Conservation (phyloP, 78 protist species). For the Emiliania huxleyi region DNA sequence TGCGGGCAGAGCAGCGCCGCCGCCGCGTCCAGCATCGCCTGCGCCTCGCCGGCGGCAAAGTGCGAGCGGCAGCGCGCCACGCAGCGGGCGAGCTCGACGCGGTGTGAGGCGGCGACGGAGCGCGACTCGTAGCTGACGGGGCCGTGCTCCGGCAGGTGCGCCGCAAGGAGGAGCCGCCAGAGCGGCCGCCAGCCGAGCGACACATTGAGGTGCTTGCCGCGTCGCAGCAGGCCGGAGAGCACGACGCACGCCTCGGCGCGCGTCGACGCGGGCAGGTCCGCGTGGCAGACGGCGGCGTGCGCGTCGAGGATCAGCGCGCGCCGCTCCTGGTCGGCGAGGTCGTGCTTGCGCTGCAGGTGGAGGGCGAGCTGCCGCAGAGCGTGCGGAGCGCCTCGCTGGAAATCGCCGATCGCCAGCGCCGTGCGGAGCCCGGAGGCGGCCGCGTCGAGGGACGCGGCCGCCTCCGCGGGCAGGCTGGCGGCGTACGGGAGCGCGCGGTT, state of each 20-base stretch:
- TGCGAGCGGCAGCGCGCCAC: background rate
- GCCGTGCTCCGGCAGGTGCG: background rate
- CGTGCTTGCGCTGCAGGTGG: background rate
- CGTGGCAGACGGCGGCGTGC: background rate
- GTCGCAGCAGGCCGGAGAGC: background rate
- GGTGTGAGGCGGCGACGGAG: background rate
- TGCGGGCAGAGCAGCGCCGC: constrained; percentile 7
- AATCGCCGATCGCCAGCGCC: background rate
- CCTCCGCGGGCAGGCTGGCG: background rate
- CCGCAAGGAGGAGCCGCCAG: background rate
- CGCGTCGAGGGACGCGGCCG: background rate
- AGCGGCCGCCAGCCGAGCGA: background rate
- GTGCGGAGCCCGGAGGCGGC: background rate
- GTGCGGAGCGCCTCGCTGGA: background rate
- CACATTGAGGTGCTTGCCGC: background rate
- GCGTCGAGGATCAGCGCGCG: background rate
- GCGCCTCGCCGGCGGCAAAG: background rate
- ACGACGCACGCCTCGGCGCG: background rate
- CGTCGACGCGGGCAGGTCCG: background rate
- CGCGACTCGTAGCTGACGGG: background rate
- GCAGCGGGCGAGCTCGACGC: background rate
- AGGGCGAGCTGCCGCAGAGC: background rate
- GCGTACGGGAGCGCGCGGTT: background rate
- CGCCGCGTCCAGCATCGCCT: background rate
- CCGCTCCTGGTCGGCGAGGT: background rate